These are phyloP conservation scores for Cryphonectria carpinicola DNA, from an alignment of 2,329 filamentous ascomycete genomes.

Conservation along the genomic window DNA sequence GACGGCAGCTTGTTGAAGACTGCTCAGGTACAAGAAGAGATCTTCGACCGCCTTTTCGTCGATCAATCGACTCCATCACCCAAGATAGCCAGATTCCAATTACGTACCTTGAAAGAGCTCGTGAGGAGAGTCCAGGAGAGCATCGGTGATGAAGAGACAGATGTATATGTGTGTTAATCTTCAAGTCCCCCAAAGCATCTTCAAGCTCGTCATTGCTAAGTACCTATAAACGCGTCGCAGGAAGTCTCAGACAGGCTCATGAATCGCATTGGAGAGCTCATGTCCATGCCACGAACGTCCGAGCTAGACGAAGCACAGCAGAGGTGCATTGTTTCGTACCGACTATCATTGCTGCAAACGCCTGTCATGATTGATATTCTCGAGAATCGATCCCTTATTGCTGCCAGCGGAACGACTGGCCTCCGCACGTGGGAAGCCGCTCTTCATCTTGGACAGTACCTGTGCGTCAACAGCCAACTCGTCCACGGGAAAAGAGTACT, in stretches of 20 bases:
- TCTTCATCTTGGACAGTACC: constrained; percentile 71
- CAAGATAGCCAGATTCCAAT: constrained; percentile 61
- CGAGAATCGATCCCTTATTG: constrained; percentile 71
- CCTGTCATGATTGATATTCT: constrained; percentile 60
- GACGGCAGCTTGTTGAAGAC: constrained; percentile 59
- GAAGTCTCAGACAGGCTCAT: constrained; percentile 84
- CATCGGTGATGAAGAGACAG: constrained; percentile 70
- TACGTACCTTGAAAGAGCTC: constrained; percentile 74
- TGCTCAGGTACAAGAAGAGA: constrained; percentile 64
- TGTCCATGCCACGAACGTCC: constrained; percentile 66
- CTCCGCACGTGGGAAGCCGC: constrained; percentile 82
- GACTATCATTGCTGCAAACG: constrained; percentile 44
- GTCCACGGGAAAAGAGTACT: constrained; percentile 63
- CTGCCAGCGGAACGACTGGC: constrained; percentile 74
- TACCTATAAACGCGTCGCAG: constrained; percentile 50
- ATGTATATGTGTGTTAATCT: constrained; percentile 75
- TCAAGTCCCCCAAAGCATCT: background rate
- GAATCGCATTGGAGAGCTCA: constrained; percentile 65
- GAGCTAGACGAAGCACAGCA: constrained; percentile 69
- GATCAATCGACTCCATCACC: background rate
- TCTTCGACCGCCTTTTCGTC: constrained; percentile 69
- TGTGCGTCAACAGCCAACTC: constrained; percentile 52
- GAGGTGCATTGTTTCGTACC: constrained; percentile 77
- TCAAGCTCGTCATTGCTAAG: background rate
- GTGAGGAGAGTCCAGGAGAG: constrained; percentile 71